Evolutionary conservation across 2,329 filamentous ascomycete genomes (phyloP).

Genomic region (Septoria petroselini): DNA sequence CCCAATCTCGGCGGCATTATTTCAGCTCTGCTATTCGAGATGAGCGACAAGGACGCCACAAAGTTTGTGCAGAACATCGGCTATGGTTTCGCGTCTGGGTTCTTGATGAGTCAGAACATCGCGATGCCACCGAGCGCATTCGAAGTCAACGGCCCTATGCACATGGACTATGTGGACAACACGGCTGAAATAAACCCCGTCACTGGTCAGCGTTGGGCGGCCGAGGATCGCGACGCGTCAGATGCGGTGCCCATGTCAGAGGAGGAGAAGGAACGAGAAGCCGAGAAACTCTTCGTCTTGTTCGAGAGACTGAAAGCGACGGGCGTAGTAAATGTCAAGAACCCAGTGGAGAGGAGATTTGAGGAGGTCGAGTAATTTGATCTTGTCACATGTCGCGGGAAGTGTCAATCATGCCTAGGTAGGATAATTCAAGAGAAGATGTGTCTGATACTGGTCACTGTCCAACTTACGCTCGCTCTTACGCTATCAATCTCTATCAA

Average conservation of each 20-base stretch:
- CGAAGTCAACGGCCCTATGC: slow-evolving; percentile 50
- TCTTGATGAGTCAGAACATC: slow-evolving; percentile 80
- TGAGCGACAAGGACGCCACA: slow-evolving; percentile 75
- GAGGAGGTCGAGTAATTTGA: slow-evolving; percentile 60
- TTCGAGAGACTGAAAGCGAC: slow-evolving; percentile 78
- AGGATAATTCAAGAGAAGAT: too few relatives aligned
- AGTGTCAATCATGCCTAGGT: too few relatives aligned
- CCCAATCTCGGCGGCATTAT: slow-evolving; percentile 71
- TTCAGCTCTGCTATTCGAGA: slow-evolving; percentile 76
- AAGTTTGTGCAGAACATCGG: slow-evolving; percentile 88
- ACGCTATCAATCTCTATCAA: slow-evolving; percentile 8
- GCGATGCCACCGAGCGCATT: slow-evolving; percentile 66
- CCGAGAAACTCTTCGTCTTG: slow-evolving; percentile 81
- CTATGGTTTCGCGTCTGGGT: slow-evolving; percentile 90
- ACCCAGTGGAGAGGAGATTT: slow-evolving; percentile 72
- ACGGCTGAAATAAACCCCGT: slow-evolving; percentile 67
- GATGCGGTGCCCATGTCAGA: slow-evolving; percentile 74
- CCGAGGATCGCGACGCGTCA: slow-evolving; percentile 51
- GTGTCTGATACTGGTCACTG: not conserved
- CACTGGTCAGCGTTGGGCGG: slow-evolving; percentile 67
- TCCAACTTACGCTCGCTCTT: slow-evolving; percentile 1
- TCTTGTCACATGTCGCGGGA: too few relatives aligned
- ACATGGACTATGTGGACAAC: slow-evolving; percentile 1
- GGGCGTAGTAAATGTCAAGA: slow-evolving; percentile 73
- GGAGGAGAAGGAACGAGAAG: slow-evolving; percentile 89